Evolutionary conservation across 2,329 filamentous ascomycete species (phyloP).

Genomic region (Penicillium sp.): DNA sequence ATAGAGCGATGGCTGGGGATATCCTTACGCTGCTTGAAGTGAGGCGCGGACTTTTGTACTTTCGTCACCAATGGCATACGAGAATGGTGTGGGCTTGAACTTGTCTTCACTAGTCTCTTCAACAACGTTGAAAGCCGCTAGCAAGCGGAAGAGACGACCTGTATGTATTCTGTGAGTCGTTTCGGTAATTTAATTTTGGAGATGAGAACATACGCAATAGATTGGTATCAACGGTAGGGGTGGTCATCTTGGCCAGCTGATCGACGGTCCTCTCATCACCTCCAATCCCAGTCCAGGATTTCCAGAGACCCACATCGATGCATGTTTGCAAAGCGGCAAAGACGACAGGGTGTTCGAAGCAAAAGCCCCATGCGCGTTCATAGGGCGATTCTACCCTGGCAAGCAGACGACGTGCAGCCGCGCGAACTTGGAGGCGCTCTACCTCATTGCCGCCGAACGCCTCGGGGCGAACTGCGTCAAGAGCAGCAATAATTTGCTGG

Average conservation of each 20-base stretch:
- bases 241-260: not conserved
- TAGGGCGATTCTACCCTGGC: not conserved
- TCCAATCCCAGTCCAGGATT: not conserved
- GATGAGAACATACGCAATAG: not conserved
- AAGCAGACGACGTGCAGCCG: too few species aligned
- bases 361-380: not conserved
- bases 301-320: not conserved
- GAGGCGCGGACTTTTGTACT: not conserved
- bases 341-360: not conserved
- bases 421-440: too few species aligned
- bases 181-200: not conserved
- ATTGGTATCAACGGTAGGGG: not conserved
- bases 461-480: too few species aligned
- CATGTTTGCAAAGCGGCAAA: not conserved
- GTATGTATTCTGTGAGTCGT: not conserved
- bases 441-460: too few species aligned
- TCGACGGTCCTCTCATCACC: not conserved
- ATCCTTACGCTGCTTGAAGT: not conserved
- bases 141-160: not conserved
- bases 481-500: too few species aligned
- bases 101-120: not conserved
- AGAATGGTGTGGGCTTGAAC: not conserved
- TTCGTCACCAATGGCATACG: not conserved
- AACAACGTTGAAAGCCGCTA: not conserved
- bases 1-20: not conserved